Evolutionary conservation across 495 filamentous ascomycete species (phyloP).

Genomic region (Jackrogersella minutella): DNA sequence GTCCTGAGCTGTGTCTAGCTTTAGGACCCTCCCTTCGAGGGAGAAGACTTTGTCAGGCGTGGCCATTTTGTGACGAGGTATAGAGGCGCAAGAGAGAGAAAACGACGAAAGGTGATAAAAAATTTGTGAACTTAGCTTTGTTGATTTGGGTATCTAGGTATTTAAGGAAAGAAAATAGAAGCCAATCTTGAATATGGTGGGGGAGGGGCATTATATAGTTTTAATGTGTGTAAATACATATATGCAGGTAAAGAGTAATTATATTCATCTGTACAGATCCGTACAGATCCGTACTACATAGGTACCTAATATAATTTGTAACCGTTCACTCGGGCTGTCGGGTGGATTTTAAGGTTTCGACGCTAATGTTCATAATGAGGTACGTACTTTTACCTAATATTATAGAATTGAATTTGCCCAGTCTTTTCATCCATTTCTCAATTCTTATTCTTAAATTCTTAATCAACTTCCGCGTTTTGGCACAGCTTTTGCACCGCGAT

Average conservation of each 20-base stretch:
- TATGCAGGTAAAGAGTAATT: background rate
- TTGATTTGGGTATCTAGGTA: background rate
- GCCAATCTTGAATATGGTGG: conserved; percentile 11
- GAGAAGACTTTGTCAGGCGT: conserved; percentile 75
- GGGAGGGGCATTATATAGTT: conserved; percentile 21
- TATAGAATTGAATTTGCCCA: too few species aligned
- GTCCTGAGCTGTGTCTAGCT: conserved; percentile 86
- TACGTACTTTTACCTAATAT: too few species aligned
- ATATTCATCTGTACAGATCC: background rate
- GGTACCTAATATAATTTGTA: too few species aligned
- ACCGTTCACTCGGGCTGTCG: background rate
- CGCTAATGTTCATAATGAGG: background rate
- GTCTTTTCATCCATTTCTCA: too few species aligned
- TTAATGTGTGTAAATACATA: background rate
- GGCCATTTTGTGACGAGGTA: conserved; percentile 50
- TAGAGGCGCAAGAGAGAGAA: background rate
- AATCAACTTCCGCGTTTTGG: too few species aligned
- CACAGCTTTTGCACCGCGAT: too few species aligned
- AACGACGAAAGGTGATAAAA: background rate
- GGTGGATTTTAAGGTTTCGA: background rate
- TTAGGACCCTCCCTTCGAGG: conserved; percentile 87
- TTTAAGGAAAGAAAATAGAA: background rate
- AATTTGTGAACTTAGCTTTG: conserved; percentile 5
- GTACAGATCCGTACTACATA: too few species aligned
- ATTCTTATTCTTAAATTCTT: background rate